Base-by-base conservation (phyloP, 106 monocot species). In the Allium sativum region DNA sequence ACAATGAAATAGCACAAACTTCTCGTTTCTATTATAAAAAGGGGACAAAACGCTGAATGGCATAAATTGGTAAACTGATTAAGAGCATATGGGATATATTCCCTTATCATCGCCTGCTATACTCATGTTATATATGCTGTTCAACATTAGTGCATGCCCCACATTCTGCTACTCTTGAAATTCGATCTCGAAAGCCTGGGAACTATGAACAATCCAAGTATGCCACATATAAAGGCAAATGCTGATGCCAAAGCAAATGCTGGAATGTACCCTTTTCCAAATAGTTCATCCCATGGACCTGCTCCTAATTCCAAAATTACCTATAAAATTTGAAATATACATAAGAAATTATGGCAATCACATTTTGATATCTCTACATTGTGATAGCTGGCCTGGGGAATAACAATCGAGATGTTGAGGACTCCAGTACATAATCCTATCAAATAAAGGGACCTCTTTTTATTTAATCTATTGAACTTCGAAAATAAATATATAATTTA, bases 381-480 rank as follows among this genome's bases (percentile, higher is more conserved):
- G 57, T 44, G 0, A 63, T 47, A 54, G 8, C 40, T 56, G 53
- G 87, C 95, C 84, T 96, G 95, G 40, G 96, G 96, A 40, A 98
- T 13, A 14, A 98, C 96, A 15, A 98, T 91, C 9, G 96, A 73
- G 17, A 98, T 84, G 74, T 98, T 98, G 18, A 98, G 55, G 58
- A 98, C 86, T 8, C 96, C 96, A 42, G 78, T 87, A 48, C 91
- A 91, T 50, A 98, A 73, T 41, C 95, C 93, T 93, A 76, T 16
- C 70, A 57, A 40, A 22, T 6, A n/a, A 43, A 7, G n/a, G 16
- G 60, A 47, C 8, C 47, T 47, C 12, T 8, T 47, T 12, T n/a
- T n/a, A n/a, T n/a, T n/a, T n/a, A n/a, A n/a, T n/a, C n/a, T n/a
- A n/a, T n/a, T n/a, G n/a, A 47, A 47, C 8, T 8, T 12, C 47